Evolutionary conservation across 441 rosid genomes (phyloP), one percentile per base, ranked within the genome.

Genomic region (Pelargonium myrrhifolium): DNA sequence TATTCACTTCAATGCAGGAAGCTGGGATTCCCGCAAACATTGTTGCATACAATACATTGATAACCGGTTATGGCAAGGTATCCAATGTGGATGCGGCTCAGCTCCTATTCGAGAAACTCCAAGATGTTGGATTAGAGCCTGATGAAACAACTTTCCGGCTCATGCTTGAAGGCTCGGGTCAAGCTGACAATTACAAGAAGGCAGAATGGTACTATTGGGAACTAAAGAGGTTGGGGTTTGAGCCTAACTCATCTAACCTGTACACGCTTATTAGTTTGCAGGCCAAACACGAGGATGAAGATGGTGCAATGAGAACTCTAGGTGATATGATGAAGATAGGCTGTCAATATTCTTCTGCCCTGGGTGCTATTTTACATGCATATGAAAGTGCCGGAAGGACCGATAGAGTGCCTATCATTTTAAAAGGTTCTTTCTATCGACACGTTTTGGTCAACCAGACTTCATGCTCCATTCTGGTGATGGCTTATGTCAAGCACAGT

Each of bases 91-190:
- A 75, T 68, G 85, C 86, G 77, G 93, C 93, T 22, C 81, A 88
- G 70, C 71, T 73, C 20, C 69, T 84, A 64, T 90, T 86, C 76
- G 60, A 70, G 68, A 76, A 70, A 6, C 79, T 87, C 65, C 68
- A 8, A 67, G 80, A 76, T 55, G 61, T 72, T 70, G 96, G 89
- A 18, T 67, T 90, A 73, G 78, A 76, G 73, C 93, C 98, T 17
- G 92, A 90, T 82, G 93, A 87, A 72, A 86, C 96, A 69, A 90
- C 86, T 70, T 90, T 83, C 74, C 86, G 96, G 62, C 86, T 96
- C 64, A 90, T 92, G 97, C 79, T 92, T 69, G 98, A 92, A 84
- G 96, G 96, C n/a, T 92, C 96, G 96, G 97, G 98, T 11, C 86
- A 89, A 9, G 78, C 81, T 42, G 84, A 82, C 56, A 78, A 77